Percentiles rank a stretch among this genome's conserved stretches.
Evolutionary conservation across 2,329 filamentous ascomycete genomes (phyloP).

Genomic region (Botrytis squamosa): DNA sequence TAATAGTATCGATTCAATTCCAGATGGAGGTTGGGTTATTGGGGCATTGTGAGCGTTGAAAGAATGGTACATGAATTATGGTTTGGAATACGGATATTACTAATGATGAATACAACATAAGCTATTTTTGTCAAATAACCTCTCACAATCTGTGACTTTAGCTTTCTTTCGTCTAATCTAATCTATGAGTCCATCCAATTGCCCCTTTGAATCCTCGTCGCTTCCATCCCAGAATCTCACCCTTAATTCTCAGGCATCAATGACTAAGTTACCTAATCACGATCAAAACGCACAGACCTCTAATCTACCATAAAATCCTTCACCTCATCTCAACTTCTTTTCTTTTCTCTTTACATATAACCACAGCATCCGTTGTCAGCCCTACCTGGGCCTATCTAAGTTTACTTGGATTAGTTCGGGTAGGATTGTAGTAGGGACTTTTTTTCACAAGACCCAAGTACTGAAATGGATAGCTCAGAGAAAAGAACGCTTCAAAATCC

Average conservation of each 20-base stretch:
- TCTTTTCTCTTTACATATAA: conserved; percentile 18
- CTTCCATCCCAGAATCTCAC: neutral
- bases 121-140: neutral
- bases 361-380: conserved; percentile 14
- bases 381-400: neutral
- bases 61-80: neutral
- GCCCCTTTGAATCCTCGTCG: neutral
- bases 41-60: neutral
- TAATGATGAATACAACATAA: neutral
- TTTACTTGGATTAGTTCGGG: neutral
- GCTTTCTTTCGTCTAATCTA: neutral
- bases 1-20: conserved; percentile 43
- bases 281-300: neutral
- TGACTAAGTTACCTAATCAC: neutral
- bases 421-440: conserved; percentile 13
- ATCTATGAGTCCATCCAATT: neutral
- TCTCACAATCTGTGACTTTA: neutral
- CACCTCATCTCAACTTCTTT: conserved; percentile 4
- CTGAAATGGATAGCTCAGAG: conserved; percentile 18
- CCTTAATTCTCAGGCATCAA: neutral
- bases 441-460: neutral
- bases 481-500: conserved; percentile 16
- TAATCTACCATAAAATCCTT: conserved; percentile 12
- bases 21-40: conserved; percentile 26
- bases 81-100: neutral